These are phyloP conservation scores for Moesziomyces sp. DNA, from an alignment of 1,284 basidiomycete species.

Conservation along the genomic window DNA sequence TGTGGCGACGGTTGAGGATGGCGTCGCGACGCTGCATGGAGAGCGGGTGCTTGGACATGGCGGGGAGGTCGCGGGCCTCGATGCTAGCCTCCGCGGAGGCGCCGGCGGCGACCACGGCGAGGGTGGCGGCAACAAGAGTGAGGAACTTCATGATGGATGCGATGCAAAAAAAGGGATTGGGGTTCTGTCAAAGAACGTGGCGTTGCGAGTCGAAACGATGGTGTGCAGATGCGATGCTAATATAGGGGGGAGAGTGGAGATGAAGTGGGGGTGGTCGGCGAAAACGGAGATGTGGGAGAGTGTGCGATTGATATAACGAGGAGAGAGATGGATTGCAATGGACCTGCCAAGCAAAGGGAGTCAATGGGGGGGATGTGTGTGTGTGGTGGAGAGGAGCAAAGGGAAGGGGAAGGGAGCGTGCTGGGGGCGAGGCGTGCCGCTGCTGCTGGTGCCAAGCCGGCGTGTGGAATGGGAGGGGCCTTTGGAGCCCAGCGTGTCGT, in stretches of 20 bases:
- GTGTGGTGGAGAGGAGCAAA: constrained; percentile 6
- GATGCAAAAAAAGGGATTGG: no score
- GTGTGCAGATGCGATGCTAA: not conserved
- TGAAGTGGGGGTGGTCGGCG: not conserved
- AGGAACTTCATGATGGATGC: constrained; percentile 44
- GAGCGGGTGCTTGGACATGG: constrained; percentile 42
- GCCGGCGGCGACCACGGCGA: constrained; percentile 32
- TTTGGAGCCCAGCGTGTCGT: no score
- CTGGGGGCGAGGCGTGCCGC: no score
- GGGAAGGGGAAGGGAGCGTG: not conserved
- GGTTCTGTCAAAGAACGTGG: not conserved
- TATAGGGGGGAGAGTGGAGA: not conserved
- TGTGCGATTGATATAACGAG: no score
- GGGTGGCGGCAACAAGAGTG: constrained; percentile 31
- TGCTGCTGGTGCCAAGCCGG: no score
- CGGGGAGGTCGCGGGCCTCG: constrained; percentile 35
- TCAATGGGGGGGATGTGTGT: not conserved
- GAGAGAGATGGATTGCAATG: constrained; percentile 9
- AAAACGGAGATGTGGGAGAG: not conserved
- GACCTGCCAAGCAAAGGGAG: constrained; percentile 28
- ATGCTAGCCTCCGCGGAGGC: constrained; percentile 31
- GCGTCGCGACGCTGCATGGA: constrained; percentile 44
- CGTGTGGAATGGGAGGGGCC: no score
- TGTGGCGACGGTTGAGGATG: constrained; percentile 23
- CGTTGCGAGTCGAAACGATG: not conserved